Conservation (phyloP, 1,139 yeast species). For the Sugiyamaella castrensis region DNA sequence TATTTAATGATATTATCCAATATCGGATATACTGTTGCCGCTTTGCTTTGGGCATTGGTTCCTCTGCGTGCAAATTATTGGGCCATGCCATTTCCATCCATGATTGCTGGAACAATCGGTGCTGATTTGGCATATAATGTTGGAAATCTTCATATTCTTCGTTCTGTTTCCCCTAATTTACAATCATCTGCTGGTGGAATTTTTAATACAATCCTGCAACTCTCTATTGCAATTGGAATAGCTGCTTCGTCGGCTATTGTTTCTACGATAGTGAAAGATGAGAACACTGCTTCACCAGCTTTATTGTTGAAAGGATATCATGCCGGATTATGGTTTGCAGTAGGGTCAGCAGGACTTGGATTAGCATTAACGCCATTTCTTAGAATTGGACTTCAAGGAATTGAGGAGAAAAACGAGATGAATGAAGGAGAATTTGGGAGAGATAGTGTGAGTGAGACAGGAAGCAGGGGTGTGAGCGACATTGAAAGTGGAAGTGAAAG, state of each 20-base stretch:
- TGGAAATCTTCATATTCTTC: conserved; percentile 42
- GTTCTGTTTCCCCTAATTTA: conserved; percentile 38
- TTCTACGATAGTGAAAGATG: conserved; percentile 33
- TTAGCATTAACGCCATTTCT: conserved; percentile 36
- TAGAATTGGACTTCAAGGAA: conserved; percentile 36
- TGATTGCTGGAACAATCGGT: conserved; percentile 41
- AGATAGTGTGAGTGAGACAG: too few relatives aligned
- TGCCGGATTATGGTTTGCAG: conserved; percentile 43
- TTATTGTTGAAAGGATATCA: conserved; percentile 38
- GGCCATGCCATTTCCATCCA: conserved; percentile 45
- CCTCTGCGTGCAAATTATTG: conserved; percentile 39
- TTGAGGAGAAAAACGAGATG: neutral
- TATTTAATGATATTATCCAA: conserved; percentile 38
- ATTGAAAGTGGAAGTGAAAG: too few relatives aligned
- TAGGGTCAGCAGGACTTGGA: conserved; percentile 37
- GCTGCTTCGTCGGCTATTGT: conserved; percentile 42
- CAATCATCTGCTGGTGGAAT: conserved; percentile 48
- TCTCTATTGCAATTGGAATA: conserved; percentile 41
- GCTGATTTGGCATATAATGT: conserved; percentile 47
- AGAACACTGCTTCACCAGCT: conserved; percentile 29
- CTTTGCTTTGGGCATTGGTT: conserved; percentile 44
- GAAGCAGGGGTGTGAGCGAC: too few relatives aligned
- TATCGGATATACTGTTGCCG: conserved; percentile 35
- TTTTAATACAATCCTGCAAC: conserved; percentile 43
- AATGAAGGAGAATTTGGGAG: neutral